Evolutionary conservation across 768 basidiomycete genomes (phyloP), one percentile per base, ranked within the genome.

Genomic region (Pleurotus citrinopileatus): DNA sequence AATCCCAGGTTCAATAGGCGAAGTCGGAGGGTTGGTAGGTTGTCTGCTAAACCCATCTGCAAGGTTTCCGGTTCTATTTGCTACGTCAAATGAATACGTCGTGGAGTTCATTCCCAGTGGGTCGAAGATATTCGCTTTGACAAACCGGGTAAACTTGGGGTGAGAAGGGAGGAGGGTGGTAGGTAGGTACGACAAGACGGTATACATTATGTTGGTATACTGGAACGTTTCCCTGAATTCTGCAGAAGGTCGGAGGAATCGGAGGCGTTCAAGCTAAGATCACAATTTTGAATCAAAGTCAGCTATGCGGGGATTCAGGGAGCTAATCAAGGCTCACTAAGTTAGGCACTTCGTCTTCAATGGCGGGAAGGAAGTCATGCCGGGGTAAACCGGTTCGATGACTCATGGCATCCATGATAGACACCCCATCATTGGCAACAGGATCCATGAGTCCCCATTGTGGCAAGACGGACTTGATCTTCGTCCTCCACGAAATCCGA

Each of bases 181-280:
- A 2, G 64, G 67, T 17, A 67, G 56, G 27, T 59, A 60, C 0
- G 66, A 65, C 5, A 66, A 51, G 3, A 63, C 27, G 7, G 60
- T 59, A 55, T 67, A 67, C 62, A 65, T 63, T 42, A 57, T 59
- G 53, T 66, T 66, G 29, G 58, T 60, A 48, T 67, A 66, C 54
- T 67, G 66, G 36, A 47, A 63, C 2, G n/a, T 57, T 19, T 65
- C 61, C 3, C 67, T 63, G 52, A 68, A 67, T 9, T 56, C 59
- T 1, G 61, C 53, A 2, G 65, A 68, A 4, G 64, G 66, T 32
- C 52, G 55, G 19, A 63, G 57, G 50, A 59, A 57, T 7, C 52
- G 59, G 3, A 65, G 53, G 37, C 59, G 53, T 17, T 53, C 42
- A 17, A 63, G 59, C 63, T 63, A 19, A 9, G 13, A 8, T 6